Conservation (phyloP, 1,139 yeast genomes). For the Suhomyces terraborum region DNA sequence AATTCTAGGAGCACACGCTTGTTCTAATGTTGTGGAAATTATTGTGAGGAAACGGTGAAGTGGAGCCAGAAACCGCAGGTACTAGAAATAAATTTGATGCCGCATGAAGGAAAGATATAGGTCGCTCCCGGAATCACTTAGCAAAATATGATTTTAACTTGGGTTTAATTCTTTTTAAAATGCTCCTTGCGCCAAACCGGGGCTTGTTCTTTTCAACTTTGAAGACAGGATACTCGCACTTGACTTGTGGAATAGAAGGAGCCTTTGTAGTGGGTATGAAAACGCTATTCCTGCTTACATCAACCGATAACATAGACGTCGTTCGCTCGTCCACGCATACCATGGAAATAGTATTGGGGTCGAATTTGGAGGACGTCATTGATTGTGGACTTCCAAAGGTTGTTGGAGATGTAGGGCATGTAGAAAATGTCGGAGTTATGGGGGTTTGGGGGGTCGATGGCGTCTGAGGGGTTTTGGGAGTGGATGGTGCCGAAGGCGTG, state of each 20-base stretch:
- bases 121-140: background rate
- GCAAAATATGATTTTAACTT: background rate
- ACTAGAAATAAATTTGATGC: too few relatives aligned
- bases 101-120: too few relatives aligned
- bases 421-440: background rate
- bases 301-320: constrained; percentile 4
- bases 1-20: too few relatives aligned
- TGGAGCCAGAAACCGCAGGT: too few relatives aligned
- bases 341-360: background rate
- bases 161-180: background rate
- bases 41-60: too few relatives aligned
- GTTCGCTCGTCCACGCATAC: background rate
- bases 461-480: background rate
- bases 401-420: too few relatives aligned
- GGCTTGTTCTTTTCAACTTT: background rate
- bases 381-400: too few relatives aligned
- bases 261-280: constrained; percentile 10
- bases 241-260: constrained; percentile 1
- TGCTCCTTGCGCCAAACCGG: background rate
- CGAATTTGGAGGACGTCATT: background rate
- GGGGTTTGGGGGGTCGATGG: background rate
- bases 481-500: background rate
- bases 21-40: too few relatives aligned
- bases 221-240: background rate
- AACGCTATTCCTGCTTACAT: constrained; percentile 4